Conservation (phyloP, 441 rosid species). For the Oxalis stricta region DNA sequence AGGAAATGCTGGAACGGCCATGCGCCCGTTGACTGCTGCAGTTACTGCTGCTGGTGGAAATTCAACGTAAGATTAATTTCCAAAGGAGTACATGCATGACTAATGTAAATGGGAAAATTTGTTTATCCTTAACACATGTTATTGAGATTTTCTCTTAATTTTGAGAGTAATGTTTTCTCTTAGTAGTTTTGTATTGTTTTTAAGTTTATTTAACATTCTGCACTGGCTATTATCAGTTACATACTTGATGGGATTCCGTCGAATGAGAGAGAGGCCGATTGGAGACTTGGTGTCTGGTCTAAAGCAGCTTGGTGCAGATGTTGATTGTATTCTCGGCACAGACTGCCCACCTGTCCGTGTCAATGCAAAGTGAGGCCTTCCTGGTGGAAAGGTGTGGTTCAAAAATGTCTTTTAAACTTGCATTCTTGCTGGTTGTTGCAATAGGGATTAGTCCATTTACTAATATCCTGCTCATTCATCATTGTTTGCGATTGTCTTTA, state of each 20-base stretch:
- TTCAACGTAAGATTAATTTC: too few species aligned
- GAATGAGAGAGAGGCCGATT: constrained; percentile 98
- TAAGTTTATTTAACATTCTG: constrained; percentile 5
- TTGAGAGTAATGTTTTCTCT: background rate
- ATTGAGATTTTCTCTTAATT: too few species aligned
- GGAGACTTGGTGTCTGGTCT: constrained; percentile 83
- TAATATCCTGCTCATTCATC: background rate
- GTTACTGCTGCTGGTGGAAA: constrained; percentile 90
- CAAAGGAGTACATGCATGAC: too few species aligned
- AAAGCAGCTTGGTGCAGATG: constrained; percentile 92
- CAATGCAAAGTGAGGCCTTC: constrained; percentile 80
- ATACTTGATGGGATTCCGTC: constrained; percentile 88
- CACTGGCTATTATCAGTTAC: constrained; percentile 33
- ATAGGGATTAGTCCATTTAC: background rate
- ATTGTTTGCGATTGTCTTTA: background rate
- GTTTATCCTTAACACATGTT: too few species aligned
- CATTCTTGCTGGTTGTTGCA: constrained; percentile 3
- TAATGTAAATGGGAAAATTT: too few species aligned
- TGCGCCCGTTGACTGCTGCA: constrained; percentile 98
- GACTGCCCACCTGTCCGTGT: constrained; percentile 83
- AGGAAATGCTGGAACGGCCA: constrained; percentile 94
- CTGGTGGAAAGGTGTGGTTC: constrained; percentile 79
- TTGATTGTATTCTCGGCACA: constrained; percentile 59
- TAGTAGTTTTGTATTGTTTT: background rate
- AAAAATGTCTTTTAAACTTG: background rate